Conservation (phyloP, 148 eudicot genomes). For the Nepenthes gracilis region DNA sequence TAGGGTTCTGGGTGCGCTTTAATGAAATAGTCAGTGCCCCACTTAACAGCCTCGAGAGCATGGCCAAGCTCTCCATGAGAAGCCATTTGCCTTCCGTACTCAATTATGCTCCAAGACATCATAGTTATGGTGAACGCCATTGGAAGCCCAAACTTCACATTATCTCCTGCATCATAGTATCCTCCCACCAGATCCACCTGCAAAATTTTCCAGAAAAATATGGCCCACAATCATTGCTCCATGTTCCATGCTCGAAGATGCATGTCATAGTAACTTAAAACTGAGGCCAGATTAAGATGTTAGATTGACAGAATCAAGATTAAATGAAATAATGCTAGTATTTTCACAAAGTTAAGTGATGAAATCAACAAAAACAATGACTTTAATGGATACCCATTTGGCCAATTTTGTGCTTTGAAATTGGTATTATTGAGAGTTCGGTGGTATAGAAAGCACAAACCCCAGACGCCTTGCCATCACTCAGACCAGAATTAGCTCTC, state of each 20-base stretch:
- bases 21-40: slow-evolving; percentile 97
- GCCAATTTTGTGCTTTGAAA: neutral
- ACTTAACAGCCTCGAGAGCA: slow-evolving; percentile 85
- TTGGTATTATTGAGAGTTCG: neutral
- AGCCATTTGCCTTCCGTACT: slow-evolving; percentile 76
- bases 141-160: slow-evolving; percentile 93
- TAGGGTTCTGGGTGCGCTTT: slow-evolving; percentile 86
- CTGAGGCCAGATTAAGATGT: neutral
- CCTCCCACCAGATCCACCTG: slow-evolving; percentile 99
- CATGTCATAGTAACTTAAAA: neutral
- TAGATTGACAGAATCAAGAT: no score
- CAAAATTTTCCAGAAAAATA: neutral
- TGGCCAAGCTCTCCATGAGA: slow-evolving; percentile 69
- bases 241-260: neutral
- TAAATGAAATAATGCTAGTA: no score
- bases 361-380: no score
- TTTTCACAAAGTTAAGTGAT: no score
- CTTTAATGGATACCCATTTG: neutral
- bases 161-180: slow-evolving; percentile 99
- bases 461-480: slow-evolving; percentile 78
- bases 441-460: slow-evolving; percentile 19
- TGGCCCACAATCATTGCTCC: neutral
- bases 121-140: slow-evolving; percentile 93
- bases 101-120: slow-evolving; percentile 95
- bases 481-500: slow-evolving; percentile 82